Percentiles rank a stretch among this genome's conserved stretches.
phyloP scores from a whole-genome alignment of 1,284 basidiomycete genomes.

The Trichosporon ovoides region DNA sequence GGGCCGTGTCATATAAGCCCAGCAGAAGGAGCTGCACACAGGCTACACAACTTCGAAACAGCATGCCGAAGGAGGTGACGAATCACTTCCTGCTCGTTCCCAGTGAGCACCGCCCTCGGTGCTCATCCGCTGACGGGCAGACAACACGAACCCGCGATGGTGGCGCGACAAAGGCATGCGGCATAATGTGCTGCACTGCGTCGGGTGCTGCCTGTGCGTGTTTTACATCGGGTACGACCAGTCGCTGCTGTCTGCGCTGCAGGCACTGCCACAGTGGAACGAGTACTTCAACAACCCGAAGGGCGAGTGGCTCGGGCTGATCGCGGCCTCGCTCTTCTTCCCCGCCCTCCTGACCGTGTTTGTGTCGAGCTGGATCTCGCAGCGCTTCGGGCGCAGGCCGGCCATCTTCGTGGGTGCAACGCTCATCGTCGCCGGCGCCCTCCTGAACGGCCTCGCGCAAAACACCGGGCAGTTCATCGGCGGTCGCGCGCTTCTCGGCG shows the following conservation, averaged over 20 bases:
- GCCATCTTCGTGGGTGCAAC: slow-evolving; percentile 26
- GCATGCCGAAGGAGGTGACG: not conserved
- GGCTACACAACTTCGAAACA: no score
- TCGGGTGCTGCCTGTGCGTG: slow-evolving; percentile 24
- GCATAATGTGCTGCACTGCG: slow-evolving; percentile 24
- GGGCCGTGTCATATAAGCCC: no score
- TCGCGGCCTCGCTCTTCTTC: slow-evolving; percentile 27
- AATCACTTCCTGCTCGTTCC: slow-evolving; percentile 5
- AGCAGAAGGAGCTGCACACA: no score
- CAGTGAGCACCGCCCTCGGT: not conserved
- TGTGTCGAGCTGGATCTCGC: slow-evolving; percentile 21
- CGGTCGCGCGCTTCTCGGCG: slow-evolving; percentile 27
- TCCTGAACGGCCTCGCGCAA: slow-evolving; percentile 28
- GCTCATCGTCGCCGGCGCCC: slow-evolving; percentile 27
- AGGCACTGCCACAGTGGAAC: slow-evolving; percentile 26
- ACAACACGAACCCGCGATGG: slow-evolving; percentile 30
- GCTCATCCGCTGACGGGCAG: slow-evolving; percentile 4
- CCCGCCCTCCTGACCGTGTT: slow-evolving; percentile 27
- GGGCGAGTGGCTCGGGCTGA: slow-evolving; percentile 27
- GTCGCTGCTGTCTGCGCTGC: slow-evolving; percentile 24
- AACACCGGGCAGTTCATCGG: slow-evolving; percentile 19
- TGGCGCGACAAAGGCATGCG: slow-evolving; percentile 30
- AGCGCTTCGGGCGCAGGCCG: slow-evolving; percentile 23
- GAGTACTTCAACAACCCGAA: slow-evolving; percentile 28
- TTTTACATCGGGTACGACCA: slow-evolving; percentile 30